phyloP scores from a whole-genome alignment of 2,329 filamentous ascomycete species.

The Paecilomyces sp. region DNA sequence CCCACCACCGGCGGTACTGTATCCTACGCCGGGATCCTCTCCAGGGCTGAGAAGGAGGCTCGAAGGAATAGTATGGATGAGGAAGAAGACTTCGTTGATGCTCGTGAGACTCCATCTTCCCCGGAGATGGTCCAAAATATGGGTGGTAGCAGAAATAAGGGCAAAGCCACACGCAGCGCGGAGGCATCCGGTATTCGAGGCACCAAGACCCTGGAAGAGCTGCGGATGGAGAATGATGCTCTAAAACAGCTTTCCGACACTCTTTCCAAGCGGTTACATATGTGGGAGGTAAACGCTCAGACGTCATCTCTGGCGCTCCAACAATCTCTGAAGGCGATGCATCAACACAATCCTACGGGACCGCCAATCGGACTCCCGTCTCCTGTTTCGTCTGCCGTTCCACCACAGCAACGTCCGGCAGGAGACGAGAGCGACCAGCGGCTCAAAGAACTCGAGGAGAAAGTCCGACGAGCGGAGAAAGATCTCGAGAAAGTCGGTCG shows the following conservation, averaged over 20 bases:
- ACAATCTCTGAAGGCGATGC: conserved; percentile 60
- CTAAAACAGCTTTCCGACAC: conserved; percentile 81
- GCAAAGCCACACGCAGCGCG: conserved; percentile 11
- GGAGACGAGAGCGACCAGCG: conserved; percentile 37
- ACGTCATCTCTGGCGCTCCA: conserved; percentile 78
- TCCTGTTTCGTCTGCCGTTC: conserved; percentile 15
- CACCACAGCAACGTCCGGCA: conserved; percentile 18
- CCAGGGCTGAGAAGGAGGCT: conserved; percentile 38
- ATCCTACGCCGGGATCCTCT: conserved; percentile 86
- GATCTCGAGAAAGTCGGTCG: conserved; percentile 57
- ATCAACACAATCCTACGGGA: conserved; percentile 27
- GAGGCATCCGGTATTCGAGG: conserved; percentile 14
- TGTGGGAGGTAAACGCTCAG: conserved; percentile 89
- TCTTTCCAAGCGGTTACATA: conserved; percentile 76
- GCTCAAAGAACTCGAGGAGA: conserved; percentile 61
- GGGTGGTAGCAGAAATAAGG: conserved; percentile 29
- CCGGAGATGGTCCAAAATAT: conserved; percentile 40
- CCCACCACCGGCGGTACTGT: conserved; percentile 85
- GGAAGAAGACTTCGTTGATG: conserved; percentile 86
- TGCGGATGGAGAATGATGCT: conserved; percentile 79
- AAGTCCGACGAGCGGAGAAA: conserved; percentile 50
- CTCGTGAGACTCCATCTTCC: conserved; percentile 57
- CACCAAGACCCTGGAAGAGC: conserved; percentile 72
- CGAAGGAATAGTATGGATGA: conserved; percentile 48
- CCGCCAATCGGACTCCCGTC: conserved; percentile 10